Conservation (phyloP, 2,329 filamentous ascomycete species). For the Aspergillus transmontanensis region DNA sequence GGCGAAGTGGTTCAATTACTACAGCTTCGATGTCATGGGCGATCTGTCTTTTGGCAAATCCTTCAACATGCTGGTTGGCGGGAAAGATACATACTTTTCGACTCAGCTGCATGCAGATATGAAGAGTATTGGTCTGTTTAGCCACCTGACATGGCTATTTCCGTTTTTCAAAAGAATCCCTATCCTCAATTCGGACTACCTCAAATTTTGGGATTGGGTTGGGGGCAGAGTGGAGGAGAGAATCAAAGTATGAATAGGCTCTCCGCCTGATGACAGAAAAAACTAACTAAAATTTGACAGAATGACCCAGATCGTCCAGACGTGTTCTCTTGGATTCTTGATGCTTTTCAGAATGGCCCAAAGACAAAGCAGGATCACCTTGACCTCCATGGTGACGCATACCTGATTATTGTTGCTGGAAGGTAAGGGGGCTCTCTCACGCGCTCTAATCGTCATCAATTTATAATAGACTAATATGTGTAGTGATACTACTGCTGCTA, state of each 20-base stretch:
- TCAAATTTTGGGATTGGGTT: conserved; percentile 15
- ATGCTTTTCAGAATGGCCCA: conserved; percentile 12
- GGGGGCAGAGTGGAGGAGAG: neutral
- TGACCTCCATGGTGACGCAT: conserved; percentile 22
- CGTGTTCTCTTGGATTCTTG: conserved; percentile 18
- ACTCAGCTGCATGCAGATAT: conserved; percentile 21
- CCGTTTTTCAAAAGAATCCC: conserved; percentile 25
- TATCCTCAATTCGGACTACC: conserved; percentile 14
- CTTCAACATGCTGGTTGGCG: conserved; percentile 36
- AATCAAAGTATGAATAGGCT: neutral
- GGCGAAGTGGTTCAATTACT: conserved; percentile 26
- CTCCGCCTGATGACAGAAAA: no score
- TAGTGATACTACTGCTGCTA: conserved; percentile 17
- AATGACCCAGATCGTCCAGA: conserved; percentile 20
- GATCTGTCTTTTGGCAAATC: conserved; percentile 40
- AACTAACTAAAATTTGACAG: neutral
- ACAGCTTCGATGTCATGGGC: conserved; percentile 38
- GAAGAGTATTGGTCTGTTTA: conserved; percentile 20
- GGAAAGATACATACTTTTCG: conserved; percentile 23
- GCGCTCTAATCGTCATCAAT: neutral
- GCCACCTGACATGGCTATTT: conserved; percentile 27
- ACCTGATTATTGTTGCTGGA: conserved; percentile 29
- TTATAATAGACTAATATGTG: neutral
- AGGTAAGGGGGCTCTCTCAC: conserved; percentile 11
- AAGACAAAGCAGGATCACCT: conserved; percentile 12